Percentiles rank a stretch among this genome's conserved stretches.
These are phyloP conservation scores for Penicillium samsonianum DNA, from an alignment of 495 filamentous ascomycete species.

Conservation along the genomic window DNA sequence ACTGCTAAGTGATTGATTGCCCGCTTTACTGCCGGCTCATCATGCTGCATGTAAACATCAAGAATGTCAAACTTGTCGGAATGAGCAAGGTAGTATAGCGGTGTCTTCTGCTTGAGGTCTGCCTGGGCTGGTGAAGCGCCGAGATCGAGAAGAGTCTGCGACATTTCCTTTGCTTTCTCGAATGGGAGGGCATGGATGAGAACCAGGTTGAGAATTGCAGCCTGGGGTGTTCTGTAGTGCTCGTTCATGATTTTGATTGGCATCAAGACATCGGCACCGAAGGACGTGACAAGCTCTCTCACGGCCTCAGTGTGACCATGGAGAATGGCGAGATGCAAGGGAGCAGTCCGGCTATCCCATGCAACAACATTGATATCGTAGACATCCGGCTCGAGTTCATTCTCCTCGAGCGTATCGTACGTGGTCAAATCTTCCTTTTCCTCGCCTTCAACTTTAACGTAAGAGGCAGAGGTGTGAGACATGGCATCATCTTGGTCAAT, in stretches of 20 bases:
- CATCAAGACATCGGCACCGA: constrained; percentile 70
- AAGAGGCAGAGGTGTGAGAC: constrained; percentile 58
- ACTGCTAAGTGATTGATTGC: constrained; percentile 63
- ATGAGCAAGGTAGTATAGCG: constrained; percentile 58
- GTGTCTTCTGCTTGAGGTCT: constrained; percentile 58
- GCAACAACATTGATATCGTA: constrained; percentile 73
- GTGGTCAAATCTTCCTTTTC: constrained; percentile 25
- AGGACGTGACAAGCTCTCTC: constrained; percentile 67
- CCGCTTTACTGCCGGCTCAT: constrained; percentile 58
- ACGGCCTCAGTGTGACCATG: constrained; percentile 67
- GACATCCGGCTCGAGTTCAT: constrained; percentile 69
- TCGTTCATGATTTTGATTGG: constrained; percentile 63
- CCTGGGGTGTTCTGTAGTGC: constrained; percentile 44
- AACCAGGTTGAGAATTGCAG: constrained; percentile 64
- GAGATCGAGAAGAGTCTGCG: constrained; percentile 60
- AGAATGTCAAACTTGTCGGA: constrained; percentile 52
- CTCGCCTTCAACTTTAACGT: constrained; percentile 60
- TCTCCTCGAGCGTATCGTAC: constrained; percentile 46
- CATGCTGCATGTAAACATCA: constrained; percentile 58
- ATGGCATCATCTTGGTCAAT: constrained; percentile 17
- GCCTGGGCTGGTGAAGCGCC: constrained; percentile 75
- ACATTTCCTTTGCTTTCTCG: constrained; percentile 62
- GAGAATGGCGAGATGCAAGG: constrained; percentile 76
- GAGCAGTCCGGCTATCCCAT: constrained; percentile 72
- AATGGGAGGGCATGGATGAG: constrained; percentile 56